Evolutionary conservation across 257 asterid genomes (phyloP), one percentile per base, ranked within the genome.

Genomic region (Eustoma russellianum): DNA sequence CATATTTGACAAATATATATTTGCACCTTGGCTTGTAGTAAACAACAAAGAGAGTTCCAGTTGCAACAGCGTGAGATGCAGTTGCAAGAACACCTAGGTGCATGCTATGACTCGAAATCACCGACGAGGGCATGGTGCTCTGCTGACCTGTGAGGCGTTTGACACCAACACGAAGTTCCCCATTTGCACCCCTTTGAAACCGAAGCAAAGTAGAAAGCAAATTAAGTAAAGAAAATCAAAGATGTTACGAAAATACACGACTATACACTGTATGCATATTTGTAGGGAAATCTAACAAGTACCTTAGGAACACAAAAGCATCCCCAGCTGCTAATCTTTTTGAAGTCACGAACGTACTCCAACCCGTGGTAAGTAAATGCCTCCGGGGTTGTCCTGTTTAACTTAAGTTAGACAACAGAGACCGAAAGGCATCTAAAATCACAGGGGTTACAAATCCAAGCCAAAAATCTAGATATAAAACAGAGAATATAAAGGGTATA

Each of bases 101-200:
- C 83, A 79, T 79, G 63, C 82, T 79, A 38, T 76, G 86, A 66
- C 83, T 79, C 44, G 86, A 79, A 65, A 79, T 79, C 48, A 79
- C 78, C 0, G 86, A 79, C 7, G 78, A 65, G 3, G 80, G 83
- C 76, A 76, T 73, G 41, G 67, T 62, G 64, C 71, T 72, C 54
- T 59, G 80, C 40, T 79, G 82, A 46, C 60, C 61, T 60, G 66
- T 51, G 53, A 62, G 63, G 13, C 78, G 74, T 41, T 77, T 77
- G 17, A 71, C 81, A 35, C 86, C 86, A 54, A 79, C 86, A 9
- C 77, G 68, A 7, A 79, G 62, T 50, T 76, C 80, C 53, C 76
- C 80, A 57, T 58, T 68, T 58, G 66, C 75, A 57, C 77, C 82
- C 66, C 82, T 79, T 17, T 17, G 62, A 30, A 7, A 38, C 34